A percentile compares a stretch with the other conserved stretches of the same genome.
Evolutionary conservation across 2,329 filamentous ascomycete genomes (phyloP).

Genomic region (Leptographium lundbergii): DNA sequence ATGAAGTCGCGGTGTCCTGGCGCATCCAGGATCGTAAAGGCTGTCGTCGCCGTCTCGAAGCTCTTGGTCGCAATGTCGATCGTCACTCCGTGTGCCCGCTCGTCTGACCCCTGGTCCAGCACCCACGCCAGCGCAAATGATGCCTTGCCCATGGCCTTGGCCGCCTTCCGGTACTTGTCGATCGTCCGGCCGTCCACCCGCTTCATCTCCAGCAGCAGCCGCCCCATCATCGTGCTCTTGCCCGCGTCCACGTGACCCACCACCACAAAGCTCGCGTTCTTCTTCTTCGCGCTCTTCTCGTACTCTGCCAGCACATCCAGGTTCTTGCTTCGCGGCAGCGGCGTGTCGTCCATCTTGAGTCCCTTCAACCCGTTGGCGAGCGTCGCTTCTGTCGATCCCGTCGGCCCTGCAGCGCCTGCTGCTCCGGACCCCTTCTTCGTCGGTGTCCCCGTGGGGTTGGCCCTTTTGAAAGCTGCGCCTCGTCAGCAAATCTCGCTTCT

Average conservation of each 20-base stretch:
- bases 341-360: constrained; percentile 34
- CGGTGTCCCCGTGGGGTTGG: constrained; percentile 17
- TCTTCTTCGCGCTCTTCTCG: constrained; percentile 62
- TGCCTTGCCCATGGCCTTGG: constrained; percentile 81
- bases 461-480: constrained; percentile 39
- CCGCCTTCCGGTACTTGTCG: constrained; percentile 78
- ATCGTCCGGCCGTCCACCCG: constrained; percentile 80
- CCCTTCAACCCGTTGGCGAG: constrained; percentile 23
- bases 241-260: constrained; percentile 95
- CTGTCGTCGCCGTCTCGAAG: constrained; percentile 78
- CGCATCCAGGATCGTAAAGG: constrained; percentile 89
- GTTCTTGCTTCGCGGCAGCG: constrained; percentile 59
- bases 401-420: background rate
- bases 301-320: constrained; percentile 76
- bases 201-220: constrained; percentile 78
- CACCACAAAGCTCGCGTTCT: constrained; percentile 79
- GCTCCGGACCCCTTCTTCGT: constrained; percentile 25
- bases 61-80: constrained; percentile 94
- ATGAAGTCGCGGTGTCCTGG: constrained; percentile 94
- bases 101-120: constrained; percentile 81
- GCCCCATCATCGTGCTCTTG: constrained; percentile 95
- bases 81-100: constrained; percentile 80
- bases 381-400: constrained; percentile 17
- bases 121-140: constrained; percentile 98
- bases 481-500: constrained; percentile 14